Percentiles rank a stretch among this genome's conserved stretches.
Evolutionary conservation across 2,329 filamentous ascomycete genomes (phyloP).

Genomic region (Aspergillus tamarii): DNA sequence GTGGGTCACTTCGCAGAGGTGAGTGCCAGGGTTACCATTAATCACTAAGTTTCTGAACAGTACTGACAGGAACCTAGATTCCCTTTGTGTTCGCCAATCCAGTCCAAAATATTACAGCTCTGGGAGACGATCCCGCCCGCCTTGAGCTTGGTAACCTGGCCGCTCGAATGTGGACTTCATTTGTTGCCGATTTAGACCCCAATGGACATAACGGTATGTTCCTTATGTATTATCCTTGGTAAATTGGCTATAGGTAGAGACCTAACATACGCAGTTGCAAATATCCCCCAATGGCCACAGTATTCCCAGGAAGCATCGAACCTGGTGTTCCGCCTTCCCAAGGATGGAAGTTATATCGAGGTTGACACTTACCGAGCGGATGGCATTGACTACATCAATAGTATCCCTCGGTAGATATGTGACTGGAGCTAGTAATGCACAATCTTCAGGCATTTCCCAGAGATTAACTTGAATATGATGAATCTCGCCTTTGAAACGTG

Average conservation of each 20-base stretch:
- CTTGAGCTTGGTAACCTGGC: slow-evolving; percentile 32
- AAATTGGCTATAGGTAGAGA: neutral
- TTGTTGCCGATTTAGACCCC: slow-evolving; percentile 31
- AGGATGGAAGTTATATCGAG: slow-evolving; percentile 31
- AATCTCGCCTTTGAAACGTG: neutral
- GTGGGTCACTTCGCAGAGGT: slow-evolving; percentile 38
- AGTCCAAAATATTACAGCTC: slow-evolving; percentile 30
- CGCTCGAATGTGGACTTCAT: slow-evolving; percentile 38
- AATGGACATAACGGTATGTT: slow-evolving; percentile 33
- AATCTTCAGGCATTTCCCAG: neutral
- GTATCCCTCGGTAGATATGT: slow-evolving; percentile 24
- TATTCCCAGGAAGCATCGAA: slow-evolving; percentile 25
- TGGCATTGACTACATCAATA: slow-evolving; percentile 34
- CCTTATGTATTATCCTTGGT: neutral
- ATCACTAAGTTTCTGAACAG: no score
- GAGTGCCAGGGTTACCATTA: neutral
- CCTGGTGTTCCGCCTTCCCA: slow-evolving; percentile 34
- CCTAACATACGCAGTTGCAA: slow-evolving; percentile 20
- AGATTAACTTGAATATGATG: neutral
- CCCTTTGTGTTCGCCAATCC: slow-evolving; percentile 38
- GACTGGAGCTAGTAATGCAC: neutral
- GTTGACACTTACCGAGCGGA: slow-evolving; percentile 28
- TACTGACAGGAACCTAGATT: slow-evolving; percentile 23
- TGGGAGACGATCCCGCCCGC: slow-evolving; percentile 29
- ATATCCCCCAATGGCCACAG: slow-evolving; percentile 28